Percentiles rank a stretch among this genome's conserved stretches.
Conservation (phyloP, 192 early-diverging fungal genomes). For the Polychytrium aggregatum region DNA sequence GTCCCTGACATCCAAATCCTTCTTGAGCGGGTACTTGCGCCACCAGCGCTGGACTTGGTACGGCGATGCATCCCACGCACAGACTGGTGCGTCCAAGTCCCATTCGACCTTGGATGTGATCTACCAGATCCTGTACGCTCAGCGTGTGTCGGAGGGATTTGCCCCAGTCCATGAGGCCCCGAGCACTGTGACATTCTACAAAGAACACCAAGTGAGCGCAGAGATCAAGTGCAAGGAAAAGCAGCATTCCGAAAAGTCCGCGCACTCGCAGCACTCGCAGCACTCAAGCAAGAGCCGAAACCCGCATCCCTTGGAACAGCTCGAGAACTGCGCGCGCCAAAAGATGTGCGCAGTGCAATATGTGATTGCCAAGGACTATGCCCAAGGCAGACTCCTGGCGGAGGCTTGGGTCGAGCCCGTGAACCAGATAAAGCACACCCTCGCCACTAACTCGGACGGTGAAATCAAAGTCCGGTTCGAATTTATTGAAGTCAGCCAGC, state of each 20-base stretch:
- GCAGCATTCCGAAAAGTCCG: no score
- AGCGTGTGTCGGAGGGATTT: constrained; percentile 32
- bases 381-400: constrained; percentile 14
- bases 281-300: no score
- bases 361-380: constrained; percentile 22
- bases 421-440: no score
- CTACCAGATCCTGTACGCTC: constrained; percentile 23
- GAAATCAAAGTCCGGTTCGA: no score
- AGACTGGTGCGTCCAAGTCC: no score
- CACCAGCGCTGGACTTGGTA: constrained; percentile 39
- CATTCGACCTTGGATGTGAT: no score
- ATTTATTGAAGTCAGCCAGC: no score
- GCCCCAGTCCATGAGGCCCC: constrained; percentile 20
- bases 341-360: constrained; percentile 28
- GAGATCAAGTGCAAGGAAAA: no score
- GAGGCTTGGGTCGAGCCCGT: constrained; percentile 39
- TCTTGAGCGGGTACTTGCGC: constrained; percentile 23
- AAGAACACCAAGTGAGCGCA: constrained; percentile 17
- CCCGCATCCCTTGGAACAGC: no score
- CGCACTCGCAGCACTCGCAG: no score
- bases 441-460: no score
- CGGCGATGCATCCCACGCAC: constrained; percentile 12
- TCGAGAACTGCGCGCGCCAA: no score
- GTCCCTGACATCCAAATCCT: constrained; percentile 12
- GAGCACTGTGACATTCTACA: constrained; percentile 29